Base-by-base conservation (phyloP, 805 yeast species). In the Candida caryicola region DNA sequence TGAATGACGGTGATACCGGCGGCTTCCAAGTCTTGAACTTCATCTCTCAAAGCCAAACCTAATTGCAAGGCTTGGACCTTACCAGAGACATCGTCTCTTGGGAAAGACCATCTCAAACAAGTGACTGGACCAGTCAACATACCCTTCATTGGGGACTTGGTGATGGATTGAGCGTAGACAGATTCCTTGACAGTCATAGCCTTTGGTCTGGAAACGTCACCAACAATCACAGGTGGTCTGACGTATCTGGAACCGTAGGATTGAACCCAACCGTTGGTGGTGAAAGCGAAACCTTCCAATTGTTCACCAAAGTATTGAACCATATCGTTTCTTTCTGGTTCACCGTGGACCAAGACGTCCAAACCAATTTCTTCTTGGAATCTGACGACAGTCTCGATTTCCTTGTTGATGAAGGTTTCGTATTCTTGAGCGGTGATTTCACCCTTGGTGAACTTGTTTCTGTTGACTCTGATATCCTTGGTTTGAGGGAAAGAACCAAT, bases 401-500 rank as follows among this genome's bases (percentile, higher is more conserved):
- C 98, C 75, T 88, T 76, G 77, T 93, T 87, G 71, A 93, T 93
- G 82, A 93, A 93, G 65, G 81, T 71, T 74, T 93, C 96, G 77
- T 93, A 93, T 71, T 89, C 90, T 74, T 85, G 95, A 66, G 88
- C 83, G 63, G 97, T 71, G 64, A 93, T 83, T 62, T 87, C 85
- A 70, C 99, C 99, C 83, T 93, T 93, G 71, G 85, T 78, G 75
- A 85, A 89, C 77, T 91, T 93, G 84, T 91, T 89, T 81, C 99
- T 91, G 85, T 85, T 85, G 70, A 90, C 73, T 80, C 99, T 87
- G 75, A 93, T 93, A 71, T 93, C 99, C 79, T 89, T 88, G 71
- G 99, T 93, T 81, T 93, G 99, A 60, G 99, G 99, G 97, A 93
- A 93, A 51, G 99, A 93, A 73, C 99, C 99, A 71, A 93, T 93